Evolutionary conservation across 2,329 filamentous ascomycete genomes (phyloP), one percentile per base, ranked within the genome.

Genomic region (Beauveria australis): DNA sequence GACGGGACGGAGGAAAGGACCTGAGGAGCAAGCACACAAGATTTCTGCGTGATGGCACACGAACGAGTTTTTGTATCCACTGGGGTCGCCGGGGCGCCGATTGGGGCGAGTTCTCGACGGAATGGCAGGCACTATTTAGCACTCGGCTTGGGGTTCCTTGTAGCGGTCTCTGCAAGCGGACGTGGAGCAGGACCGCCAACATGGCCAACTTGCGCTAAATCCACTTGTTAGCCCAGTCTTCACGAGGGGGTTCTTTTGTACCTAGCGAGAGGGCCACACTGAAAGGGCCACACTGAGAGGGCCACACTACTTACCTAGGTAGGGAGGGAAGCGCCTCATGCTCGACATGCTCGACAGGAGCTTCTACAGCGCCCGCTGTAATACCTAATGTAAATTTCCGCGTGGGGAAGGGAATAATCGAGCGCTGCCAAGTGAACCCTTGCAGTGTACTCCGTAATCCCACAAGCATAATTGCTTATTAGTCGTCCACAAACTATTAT

Each of bases 61-160:
- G 33, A 19, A 19, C 46, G 53, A 61, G 46, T 61, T 61, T 61
- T 61, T 61, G 60, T 61, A 61, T 57, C 60, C 53, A 61, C 60
- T 53, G 60, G 60, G 53, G 60, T 58, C 60, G 48, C 60, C 41
- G 47, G 33, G 53, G 37, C 37, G 19, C 43, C 14, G 41, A 12
- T 47, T 47, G 41, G 26, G 59, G 52, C 52, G 28, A 49, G 51
- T 44, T 41, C 12, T 37, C 10, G 44, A 33, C 28, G 30, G 30
- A 33, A 33, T 53, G 58, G 41, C 30, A 49, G 53, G 33, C 8
- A 44, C 14, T 37, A 37, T 16, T 37, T 37, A 6, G 33, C 33
- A 37, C 24, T 46, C 37, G 30, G 55, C n/a, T 33, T 51, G 43
- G 44, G 54, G 53, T 24, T 57, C 33, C 16, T 58, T 48, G 18